These are phyloP conservation scores for Leccinum obscurum DNA, from an alignment of 768 basidiomycete genomes.

Conservation along the genomic window DNA sequence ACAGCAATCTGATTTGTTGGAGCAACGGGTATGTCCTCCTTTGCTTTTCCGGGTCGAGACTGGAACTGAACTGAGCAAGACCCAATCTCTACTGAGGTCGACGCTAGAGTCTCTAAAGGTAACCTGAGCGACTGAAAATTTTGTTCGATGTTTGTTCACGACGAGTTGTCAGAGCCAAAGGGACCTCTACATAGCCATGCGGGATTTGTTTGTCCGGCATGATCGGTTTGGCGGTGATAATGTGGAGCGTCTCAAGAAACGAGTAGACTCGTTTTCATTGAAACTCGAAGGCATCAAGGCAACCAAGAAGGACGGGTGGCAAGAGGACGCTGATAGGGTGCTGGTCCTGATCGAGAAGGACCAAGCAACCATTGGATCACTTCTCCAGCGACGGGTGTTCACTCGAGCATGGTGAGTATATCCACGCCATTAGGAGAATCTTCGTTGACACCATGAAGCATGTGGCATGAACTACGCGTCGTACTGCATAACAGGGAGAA, in stretches of 20 bases:
- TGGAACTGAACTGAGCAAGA: slow-evolving; percentile 40
- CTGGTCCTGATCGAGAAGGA: slow-evolving; percentile 78
- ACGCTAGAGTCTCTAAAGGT: slow-evolving; percentile 82
- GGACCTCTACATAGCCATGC: slow-evolving; percentile 83
- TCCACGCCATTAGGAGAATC: not conserved
- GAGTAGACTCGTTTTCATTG: slow-evolving; percentile 70
- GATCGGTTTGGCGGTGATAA: slow-evolving; percentile 89
- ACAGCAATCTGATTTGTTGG: slow-evolving; percentile 71
- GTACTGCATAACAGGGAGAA: slow-evolving; percentile 92
- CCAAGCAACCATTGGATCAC: slow-evolving; percentile 73
- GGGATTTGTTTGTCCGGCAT: slow-evolving; percentile 83
- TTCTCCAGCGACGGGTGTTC: slow-evolving; percentile 79
- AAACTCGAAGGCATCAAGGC: slow-evolving; percentile 76
- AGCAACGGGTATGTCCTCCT: slow-evolving; percentile 57
- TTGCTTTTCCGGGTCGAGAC: not conserved
- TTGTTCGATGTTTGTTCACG: slow-evolving; percentile 13
- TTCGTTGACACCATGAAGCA: slow-evolving; percentile 42
- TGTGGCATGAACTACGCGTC: slow-evolving; percentile 96
- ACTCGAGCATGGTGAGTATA: slow-evolving; percentile 76
- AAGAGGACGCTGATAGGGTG: slow-evolving; percentile 79
- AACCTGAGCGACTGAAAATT: slow-evolving; percentile 4
- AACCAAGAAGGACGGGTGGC: slow-evolving; percentile 79
- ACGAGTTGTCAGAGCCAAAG: slow-evolving; percentile 57
- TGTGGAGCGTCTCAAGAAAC: slow-evolving; percentile 84
- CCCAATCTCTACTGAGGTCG: slow-evolving; percentile 58